Evolutionary conservation across 2,329 filamentous ascomycete species (phyloP), one percentile per base, ranked within the genome.

Genomic region (Ophioceras dolichostomum): DNA sequence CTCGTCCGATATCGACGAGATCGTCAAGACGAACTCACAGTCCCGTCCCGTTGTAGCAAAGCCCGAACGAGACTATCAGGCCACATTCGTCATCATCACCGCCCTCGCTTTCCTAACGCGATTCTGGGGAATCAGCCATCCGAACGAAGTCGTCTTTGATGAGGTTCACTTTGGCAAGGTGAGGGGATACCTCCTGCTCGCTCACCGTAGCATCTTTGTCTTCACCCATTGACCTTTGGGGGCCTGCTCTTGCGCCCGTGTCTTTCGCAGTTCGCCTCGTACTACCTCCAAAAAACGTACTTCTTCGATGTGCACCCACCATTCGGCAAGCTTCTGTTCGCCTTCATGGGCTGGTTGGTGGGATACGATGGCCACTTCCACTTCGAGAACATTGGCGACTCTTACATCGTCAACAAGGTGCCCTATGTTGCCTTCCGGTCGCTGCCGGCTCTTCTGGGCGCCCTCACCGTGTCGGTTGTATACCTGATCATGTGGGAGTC

Each of bases 401-500:
- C 89, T 14, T 98, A 98, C 68, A 84, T 96, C 51, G 74, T 79
- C 42, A 95, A 98, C 70, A 91, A 93, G 57, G 88, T 98, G 30
- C 91, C 91, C 27, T 98, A 98, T 59, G 83, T 98, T 44, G 88
- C 91, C 43, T 94, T 93, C 65, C 84, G 91, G 49, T 83, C 88
- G 32, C 76, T 98, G 68, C 91, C 91, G 30, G 91, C 91, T 41
- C 75, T 91, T 35, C 76, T 96, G 49, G 91, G 91, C 47, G 82
- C 91, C 39, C 67, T 98, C 48, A 98, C 91, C 10, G 86, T 98
- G 36, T 83, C 88, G n/a, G 83, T 89, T 34, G 79, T 85, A 39
- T 98, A 94, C 61, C 65, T 94, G 56, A 98, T 94, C 60, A 98
- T 98, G 91, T 98, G 91, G 91, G 91, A 98, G 63, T 96, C 91